A percentile compares a stretch with the other conserved stretches of the same genome.
Evolutionary conservation across 768 basidiomycete genomes (phyloP).

Genomic region (Serendipita indica): DNA sequence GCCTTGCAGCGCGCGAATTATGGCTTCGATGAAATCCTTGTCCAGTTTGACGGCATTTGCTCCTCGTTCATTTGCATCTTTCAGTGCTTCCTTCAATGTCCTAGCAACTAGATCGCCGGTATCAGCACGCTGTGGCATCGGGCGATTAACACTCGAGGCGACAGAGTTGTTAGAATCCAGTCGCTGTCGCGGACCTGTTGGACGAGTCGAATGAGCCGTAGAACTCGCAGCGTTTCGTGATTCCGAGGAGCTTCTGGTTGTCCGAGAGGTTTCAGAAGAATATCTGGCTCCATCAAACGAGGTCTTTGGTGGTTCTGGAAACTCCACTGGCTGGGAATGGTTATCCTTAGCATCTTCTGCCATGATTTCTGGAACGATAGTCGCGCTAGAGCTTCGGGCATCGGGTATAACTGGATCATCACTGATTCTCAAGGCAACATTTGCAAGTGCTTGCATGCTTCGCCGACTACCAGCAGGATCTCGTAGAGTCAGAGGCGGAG

Average conservation of each 20-base stretch:
- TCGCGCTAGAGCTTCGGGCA: neutral
- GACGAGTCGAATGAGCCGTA: constrained; percentile 12
- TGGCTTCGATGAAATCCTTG: constrained; percentile 51
- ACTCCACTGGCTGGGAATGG: neutral
- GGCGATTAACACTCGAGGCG: constrained; percentile 20
- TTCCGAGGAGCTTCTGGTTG: constrained; percentile 30
- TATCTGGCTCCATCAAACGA: constrained; percentile 36
- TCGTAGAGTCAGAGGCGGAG: constrained; percentile 3
- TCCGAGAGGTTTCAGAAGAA: constrained; percentile 33
- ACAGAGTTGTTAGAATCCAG: constrained; percentile 33
- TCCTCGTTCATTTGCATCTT: constrained; percentile 44
- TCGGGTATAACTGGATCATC: neutral
- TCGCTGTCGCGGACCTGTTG: neutral
- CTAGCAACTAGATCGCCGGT: constrained; percentile 26
- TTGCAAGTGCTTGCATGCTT: constrained; percentile 3
- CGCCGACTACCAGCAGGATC: constrained; percentile 2
- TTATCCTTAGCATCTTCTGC: neutral
- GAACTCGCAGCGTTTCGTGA: constrained; percentile 18
- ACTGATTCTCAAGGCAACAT: neutral
- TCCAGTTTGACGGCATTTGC: constrained; percentile 54
- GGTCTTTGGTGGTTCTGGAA: constrained; percentile 11
- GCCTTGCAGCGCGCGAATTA: constrained; percentile 51
- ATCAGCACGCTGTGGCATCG: constrained; percentile 22
- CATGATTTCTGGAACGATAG: neutral
- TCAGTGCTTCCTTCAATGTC: constrained; percentile 35